A percentile compares a stretch with the other conserved stretches of the same genome.
Conservation (phyloP, 495 filamentous ascomycete genomes). For the Lasiosphaeria ovina region DNA sequence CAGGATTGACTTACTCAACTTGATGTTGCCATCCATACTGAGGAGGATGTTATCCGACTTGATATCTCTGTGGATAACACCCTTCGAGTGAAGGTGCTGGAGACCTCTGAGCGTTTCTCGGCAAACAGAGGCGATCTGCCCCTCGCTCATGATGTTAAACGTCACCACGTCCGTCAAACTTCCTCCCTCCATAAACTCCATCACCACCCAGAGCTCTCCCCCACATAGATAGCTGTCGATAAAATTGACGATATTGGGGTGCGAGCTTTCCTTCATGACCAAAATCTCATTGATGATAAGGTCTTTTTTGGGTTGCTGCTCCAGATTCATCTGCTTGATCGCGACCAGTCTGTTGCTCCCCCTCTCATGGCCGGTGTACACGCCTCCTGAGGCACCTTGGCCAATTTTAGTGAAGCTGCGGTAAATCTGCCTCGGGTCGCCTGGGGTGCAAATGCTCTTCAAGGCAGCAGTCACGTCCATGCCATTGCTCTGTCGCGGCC, state of each 20-base stretch:
- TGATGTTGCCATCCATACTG: constrained; percentile 94
- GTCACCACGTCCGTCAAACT: constrained; percentile 97
- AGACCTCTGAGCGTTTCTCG: constrained; percentile 88
- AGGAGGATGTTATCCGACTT: constrained; percentile 98
- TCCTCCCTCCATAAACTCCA: constrained; percentile 99
- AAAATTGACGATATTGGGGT: constrained; percentile 99
- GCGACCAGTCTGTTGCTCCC: constrained; percentile 84
- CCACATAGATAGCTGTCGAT: constrained; percentile 90
- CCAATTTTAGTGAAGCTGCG: constrained; percentile 91
- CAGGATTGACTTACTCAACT: constrained; percentile 71
- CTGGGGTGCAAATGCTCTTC: constrained; percentile 83
- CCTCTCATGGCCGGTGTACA: constrained; percentile 86
- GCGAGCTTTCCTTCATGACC: constrained; percentile 98
- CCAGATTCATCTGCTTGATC: constrained; percentile 99
- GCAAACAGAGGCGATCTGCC: constrained; percentile 94
- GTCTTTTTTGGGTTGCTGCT: constrained; percentile 98
- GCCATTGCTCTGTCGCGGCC: constrained; percentile 65
- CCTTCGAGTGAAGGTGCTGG: constrained; percentile 95
- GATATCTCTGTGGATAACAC: constrained; percentile 97
- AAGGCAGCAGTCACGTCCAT: constrained; percentile 82
- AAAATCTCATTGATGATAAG: constrained; percentile 98
- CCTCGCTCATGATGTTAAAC: constrained; percentile 97
- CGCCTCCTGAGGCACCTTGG: constrained; percentile 94
- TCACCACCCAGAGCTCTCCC: constrained; percentile 95
- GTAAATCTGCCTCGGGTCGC: constrained; percentile 84